phyloP scores from a whole-genome alignment of 2,329 filamentous ascomycete genomes.

The Zarea fungicola region DNA sequence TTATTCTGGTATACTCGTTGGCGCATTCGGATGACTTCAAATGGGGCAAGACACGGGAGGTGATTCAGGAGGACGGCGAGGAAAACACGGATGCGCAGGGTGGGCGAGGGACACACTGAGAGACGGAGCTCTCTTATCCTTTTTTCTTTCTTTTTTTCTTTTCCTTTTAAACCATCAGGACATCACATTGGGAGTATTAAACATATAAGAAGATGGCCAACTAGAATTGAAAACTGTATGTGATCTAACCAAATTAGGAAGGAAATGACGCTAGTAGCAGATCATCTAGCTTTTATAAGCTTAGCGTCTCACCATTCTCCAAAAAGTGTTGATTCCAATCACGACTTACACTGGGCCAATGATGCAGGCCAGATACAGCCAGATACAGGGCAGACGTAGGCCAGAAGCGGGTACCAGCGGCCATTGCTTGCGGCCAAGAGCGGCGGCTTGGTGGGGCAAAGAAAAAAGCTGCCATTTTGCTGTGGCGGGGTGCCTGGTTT shows the following conservation, averaged over 20 bases:
- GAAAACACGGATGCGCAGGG: slow-evolving; percentile 16
- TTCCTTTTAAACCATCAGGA: too few species aligned
- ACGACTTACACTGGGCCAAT: neutral
- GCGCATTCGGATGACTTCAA: slow-evolving; percentile 40
- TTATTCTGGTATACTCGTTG: slow-evolving; percentile 37
- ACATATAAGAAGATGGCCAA: too few species aligned
- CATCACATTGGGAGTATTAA: too few species aligned
- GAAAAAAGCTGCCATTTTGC: slow-evolving; percentile 2
- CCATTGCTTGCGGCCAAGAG: slow-evolving; percentile 3
- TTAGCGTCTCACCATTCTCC: too few species aligned
- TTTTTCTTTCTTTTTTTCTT: too few species aligned
- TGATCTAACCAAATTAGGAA: too few species aligned
- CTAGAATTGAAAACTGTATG: too few species aligned
- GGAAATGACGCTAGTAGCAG: too few species aligned
- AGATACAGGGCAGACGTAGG: too few species aligned
- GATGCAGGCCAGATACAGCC: neutral
- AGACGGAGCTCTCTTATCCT: too few species aligned
- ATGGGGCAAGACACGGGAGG: slow-evolving; percentile 41
- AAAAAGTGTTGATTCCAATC: neutral
- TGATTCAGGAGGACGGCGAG: slow-evolving; percentile 24
- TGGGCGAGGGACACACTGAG: slow-evolving; percentile 18
- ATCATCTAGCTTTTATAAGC: too few species aligned
- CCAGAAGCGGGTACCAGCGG: slow-evolving; percentile 8
- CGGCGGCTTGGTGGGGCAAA: slow-evolving; percentile 9
- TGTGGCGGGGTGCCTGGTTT: slow-evolving; percentile 3